Evolutionary conservation across 2,329 filamentous ascomycete genomes (phyloP).

Genomic region (Thermomyces lanuginosus): DNA sequence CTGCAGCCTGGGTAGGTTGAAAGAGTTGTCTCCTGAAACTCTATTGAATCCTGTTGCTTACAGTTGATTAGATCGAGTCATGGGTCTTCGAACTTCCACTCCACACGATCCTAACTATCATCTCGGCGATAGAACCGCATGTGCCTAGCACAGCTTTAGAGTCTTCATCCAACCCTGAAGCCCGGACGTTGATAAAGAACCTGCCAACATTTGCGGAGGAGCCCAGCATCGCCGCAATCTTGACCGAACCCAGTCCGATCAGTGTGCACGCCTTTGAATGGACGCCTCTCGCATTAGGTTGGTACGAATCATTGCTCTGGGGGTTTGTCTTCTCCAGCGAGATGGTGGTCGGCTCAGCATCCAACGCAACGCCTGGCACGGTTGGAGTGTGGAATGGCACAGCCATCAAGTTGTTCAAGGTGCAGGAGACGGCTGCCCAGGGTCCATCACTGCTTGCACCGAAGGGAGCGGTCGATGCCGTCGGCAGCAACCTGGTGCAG

Average conservation of each 20-base stretch:
- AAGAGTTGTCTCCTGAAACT: not conserved
- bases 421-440: slow-evolving; percentile 66
- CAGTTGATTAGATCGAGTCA: slow-evolving; percentile 50
- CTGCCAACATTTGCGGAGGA: slow-evolving; percentile 30
- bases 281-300: slow-evolving; percentile 76
- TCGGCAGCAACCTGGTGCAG: slow-evolving; percentile 76
- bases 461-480: slow-evolving; percentile 78
- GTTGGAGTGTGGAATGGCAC: slow-evolving; percentile 93
- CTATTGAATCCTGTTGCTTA: slow-evolving; percentile 8
- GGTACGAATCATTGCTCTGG: slow-evolving; percentile 94
- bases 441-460: slow-evolving; percentile 72
- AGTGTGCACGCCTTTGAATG: slow-evolving; percentile 85
- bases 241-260: slow-evolving; percentile 51
- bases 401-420: slow-evolving; percentile 69
- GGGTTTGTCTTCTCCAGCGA: slow-evolving; percentile 81
- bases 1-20: slow-evolving; percentile 49
- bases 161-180: slow-evolving; percentile 22
- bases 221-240: slow-evolving; percentile 49
- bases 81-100: slow-evolving; percentile 88
- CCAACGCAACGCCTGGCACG: slow-evolving; percentile 51
- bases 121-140: slow-evolving; percentile 42
- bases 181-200: slow-evolving; percentile 26
- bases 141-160: slow-evolving; percentile 33
- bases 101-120: slow-evolving; percentile 67
- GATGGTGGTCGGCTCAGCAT: slow-evolving; percentile 45